Base-by-base conservation (phyloP, 257 asterid genomes). In the Solanum infundibuliforme region DNA sequence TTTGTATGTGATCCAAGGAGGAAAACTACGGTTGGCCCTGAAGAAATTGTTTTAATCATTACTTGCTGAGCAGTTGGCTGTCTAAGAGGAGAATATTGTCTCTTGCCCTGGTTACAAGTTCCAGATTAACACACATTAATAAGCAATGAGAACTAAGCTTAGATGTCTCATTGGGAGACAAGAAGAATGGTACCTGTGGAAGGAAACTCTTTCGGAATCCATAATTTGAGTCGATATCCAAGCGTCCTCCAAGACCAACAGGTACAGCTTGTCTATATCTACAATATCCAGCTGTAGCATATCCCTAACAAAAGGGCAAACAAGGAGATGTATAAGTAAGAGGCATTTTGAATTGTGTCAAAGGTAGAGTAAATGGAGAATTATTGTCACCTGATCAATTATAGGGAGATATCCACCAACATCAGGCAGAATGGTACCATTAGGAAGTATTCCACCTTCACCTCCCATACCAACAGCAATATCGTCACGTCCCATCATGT, bases 401-500 rank as follows among this genome's bases (percentile, higher is more conserved):
- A 96, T 87, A 86, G 99, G 98, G 83, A 92, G 98, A 92, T 95
- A 96, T 66, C 99, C 99, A 6, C 99, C 99, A 75, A 94, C 98
- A 87, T 94, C 83, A 10, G 96, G 93, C 58, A 90, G 85, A 10
- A 96, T 91, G 52, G 93, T 90, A n/a, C 97, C 98, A 89, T 96
- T 93, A 83, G 94, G 90, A 84, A 92, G 95, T 85, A 96, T 94
- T 83, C 95, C 96, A 62, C 98, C 99, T 88, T 95, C 98, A 32
- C 99, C 98, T 81, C 99, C 99, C 8, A 96, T 93, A 3, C 99
- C 99, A 84, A 96, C 98, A 7, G 94, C 91, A 85, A 95, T 88
- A 74, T 96, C 98, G 14, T 96, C 98, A 12, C 99, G 87, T 20
- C 95, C 98, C 99, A 96, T 95, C 99, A 96, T 96, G 92, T 92